phyloP scores from a whole-genome alignment of 2,329 filamentous ascomycete species.

The Curvularia sp. region DNA sequence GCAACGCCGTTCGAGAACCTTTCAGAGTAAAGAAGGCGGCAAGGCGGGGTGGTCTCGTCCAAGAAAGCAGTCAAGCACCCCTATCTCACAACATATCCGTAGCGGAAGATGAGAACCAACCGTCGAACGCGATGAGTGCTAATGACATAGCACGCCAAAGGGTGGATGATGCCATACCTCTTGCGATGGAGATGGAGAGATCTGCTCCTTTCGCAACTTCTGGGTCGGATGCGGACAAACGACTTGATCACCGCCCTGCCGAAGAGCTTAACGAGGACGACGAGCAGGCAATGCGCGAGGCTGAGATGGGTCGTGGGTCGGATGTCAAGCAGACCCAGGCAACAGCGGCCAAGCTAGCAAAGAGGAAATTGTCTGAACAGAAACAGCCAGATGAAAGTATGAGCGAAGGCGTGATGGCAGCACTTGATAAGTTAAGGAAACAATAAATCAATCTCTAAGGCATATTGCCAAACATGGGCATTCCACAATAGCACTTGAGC shows the following conservation, averaged over 20 bases:
- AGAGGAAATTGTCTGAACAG: too few species aligned
- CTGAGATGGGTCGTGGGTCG: conserved; percentile 22
- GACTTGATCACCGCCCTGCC: conserved; percentile 46
- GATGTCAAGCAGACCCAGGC: conserved; percentile 36
- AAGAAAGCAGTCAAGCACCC: conserved; percentile 42
- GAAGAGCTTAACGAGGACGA: conserved; percentile 52
- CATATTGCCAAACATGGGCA: neutral
- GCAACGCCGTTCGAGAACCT: conserved; percentile 79
- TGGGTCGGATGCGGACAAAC: conserved; percentile 47
- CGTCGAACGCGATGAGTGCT: conserved; percentile 21
- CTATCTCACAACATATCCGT: too few species aligned
- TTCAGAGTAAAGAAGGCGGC: conserved; percentile 78
- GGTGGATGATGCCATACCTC: conserved; percentile 42
- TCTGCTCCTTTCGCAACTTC: conserved; percentile 27
- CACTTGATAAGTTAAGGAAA: conserved; percentile 62
- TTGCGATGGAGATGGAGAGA: conserved; percentile 34
- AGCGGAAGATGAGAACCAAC: conserved; percentile 33
- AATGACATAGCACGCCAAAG: conserved; percentile 37
- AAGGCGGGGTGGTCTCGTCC: conserved; percentile 58
- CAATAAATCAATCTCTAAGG: conserved; percentile 23
- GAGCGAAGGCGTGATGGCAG: conserved; percentile 66
- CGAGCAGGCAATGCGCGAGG: conserved; percentile 56
- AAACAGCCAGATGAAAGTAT: conserved; percentile 55
- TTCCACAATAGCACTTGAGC: neutral
- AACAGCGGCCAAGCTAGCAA: conserved; percentile 29